A percentile compares a stretch with the other conserved stretches of the same genome.
These are phyloP conservation scores for Boehmeria nivea DNA, from an alignment of 306 rosid species.

Conservation along the genomic window DNA sequence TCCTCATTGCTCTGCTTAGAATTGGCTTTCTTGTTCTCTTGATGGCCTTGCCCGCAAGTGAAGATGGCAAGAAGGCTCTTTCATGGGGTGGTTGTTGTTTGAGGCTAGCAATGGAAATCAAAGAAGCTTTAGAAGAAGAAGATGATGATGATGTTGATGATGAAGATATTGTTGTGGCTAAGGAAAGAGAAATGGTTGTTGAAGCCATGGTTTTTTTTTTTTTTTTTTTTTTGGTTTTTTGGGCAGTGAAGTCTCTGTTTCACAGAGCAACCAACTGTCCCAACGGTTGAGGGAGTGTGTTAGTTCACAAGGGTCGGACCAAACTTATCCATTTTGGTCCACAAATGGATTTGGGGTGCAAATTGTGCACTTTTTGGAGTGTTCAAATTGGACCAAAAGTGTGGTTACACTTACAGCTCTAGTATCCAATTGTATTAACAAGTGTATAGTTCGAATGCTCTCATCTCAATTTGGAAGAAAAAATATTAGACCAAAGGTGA, in stretches of 20 bases:
- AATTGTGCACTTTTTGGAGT: too few relatives aligned
- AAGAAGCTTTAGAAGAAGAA: constrained; percentile 29
- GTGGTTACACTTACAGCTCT: too few relatives aligned
- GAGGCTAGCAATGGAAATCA: constrained; percentile 22
- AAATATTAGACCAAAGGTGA: too few relatives aligned
- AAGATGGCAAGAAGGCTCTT: constrained; percentile 25
- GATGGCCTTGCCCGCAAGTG: constrained; percentile 32
- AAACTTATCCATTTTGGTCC: constrained; percentile 19
- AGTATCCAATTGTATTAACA: too few relatives aligned
- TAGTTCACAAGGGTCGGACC: constrained; percentile 6
- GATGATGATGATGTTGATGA: too few relatives aligned
- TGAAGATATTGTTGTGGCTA: constrained; percentile 28
- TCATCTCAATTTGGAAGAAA: too few relatives aligned
- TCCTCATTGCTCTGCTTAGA: constrained; percentile 3
- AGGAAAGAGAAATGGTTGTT: constrained; percentile 42
- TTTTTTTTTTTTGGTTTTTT: not conserved
- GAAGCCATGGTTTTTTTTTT: constrained; percentile 42
- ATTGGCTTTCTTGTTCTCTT: constrained; percentile 20
- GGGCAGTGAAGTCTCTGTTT: not conserved
- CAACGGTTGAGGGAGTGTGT: not conserved
- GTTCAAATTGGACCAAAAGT: too few relatives aligned
- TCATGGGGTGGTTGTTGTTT: constrained; percentile 23
- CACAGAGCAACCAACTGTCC: not conserved
- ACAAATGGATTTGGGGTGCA: not conserved
- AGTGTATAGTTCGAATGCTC: too few relatives aligned